Evolutionary conservation across 257 asterid genomes (phyloP).

Genomic region (Solanum chiquidenum): DNA sequence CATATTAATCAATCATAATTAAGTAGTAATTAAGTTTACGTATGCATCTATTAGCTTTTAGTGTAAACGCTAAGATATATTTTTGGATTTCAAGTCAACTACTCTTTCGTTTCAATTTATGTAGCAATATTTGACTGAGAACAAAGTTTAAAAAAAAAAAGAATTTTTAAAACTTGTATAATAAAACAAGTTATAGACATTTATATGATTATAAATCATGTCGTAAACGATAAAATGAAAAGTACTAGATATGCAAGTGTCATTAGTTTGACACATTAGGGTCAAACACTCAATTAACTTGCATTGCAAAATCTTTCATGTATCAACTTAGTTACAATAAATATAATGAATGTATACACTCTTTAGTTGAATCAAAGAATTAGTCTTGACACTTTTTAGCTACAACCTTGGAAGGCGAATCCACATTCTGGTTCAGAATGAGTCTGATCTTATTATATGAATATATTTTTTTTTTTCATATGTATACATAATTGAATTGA

Average conservation of each 20-base stretch:
- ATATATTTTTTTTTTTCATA: background rate
- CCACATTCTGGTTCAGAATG: background rate
- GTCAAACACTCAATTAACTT: background rate
- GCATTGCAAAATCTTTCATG: background rate
- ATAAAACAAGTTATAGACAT: fast-evolving
- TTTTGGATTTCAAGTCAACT: background rate
- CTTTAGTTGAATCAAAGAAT: background rate
- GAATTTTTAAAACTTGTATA: fast-evolving
- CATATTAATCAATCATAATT: no score
- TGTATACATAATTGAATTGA: background rate
- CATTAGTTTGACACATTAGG: background rate
- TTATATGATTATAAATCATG: background rate
- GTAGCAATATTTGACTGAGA: background rate
- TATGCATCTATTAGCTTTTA: background rate
- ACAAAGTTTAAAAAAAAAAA: background rate
- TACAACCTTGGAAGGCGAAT: background rate
- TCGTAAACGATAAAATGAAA: fast-evolving
- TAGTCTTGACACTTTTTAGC: background rate
- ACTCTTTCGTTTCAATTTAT: background rate
- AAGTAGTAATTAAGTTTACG: background rate
- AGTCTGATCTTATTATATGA: background rate
- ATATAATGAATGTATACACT: background rate
- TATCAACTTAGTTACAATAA: background rate
- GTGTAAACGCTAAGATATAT: background rate
- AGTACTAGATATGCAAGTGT: background rate